Evolutionary conservation across 139 green algal species (phyloP).

Genomic region (Ettlia oleoabundans): DNA sequence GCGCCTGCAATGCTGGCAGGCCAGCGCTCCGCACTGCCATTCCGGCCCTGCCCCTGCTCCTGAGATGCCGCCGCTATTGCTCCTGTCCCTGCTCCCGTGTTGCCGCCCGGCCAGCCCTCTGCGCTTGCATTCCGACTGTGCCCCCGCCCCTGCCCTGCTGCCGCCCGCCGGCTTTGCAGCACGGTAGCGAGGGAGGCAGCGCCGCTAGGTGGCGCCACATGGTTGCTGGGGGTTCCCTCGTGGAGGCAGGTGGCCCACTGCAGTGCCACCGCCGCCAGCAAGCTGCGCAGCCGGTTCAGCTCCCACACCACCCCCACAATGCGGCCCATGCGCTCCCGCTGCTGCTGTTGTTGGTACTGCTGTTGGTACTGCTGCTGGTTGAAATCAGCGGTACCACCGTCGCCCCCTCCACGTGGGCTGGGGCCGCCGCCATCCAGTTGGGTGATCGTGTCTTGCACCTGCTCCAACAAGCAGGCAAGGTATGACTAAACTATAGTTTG

Average conservation of each 20-base stretch:
- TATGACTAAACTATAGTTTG: too few relatives aligned
- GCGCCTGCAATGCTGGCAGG: background rate
- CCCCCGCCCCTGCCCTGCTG: too few relatives aligned
- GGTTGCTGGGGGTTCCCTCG: slow-evolving; percentile 42
- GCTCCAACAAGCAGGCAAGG: background rate
- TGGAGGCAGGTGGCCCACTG: slow-evolving; percentile 71
- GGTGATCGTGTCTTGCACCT: slow-evolving; percentile 12
- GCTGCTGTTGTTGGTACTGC: background rate
- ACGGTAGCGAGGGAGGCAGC: background rate
- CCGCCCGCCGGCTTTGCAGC: background rate
- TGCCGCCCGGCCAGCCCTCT: too few relatives aligned
- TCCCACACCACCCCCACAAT: slow-evolving; percentile 41
- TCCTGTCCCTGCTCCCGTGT: background rate
- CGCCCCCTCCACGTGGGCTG: slow-evolving; percentile 32
- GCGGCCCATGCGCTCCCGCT: background rate
- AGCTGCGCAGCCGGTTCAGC: slow-evolving; percentile 71
- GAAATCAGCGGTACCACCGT: too few relatives aligned
- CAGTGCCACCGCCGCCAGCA: slow-evolving; percentile 65
- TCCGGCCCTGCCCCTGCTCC: too few relatives aligned
- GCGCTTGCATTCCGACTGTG: slow-evolving; percentile 32
- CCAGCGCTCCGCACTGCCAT: background rate
- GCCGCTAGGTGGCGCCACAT: slow-evolving; percentile 9
- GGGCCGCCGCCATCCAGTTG: slow-evolving; percentile 20
- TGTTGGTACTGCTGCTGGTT: too few relatives aligned
- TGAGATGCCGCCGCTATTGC: background rate